phyloP scores from a whole-genome alignment of 2,329 filamentous ascomycete genomes.

The Aspergillus brasiliensis region DNA sequence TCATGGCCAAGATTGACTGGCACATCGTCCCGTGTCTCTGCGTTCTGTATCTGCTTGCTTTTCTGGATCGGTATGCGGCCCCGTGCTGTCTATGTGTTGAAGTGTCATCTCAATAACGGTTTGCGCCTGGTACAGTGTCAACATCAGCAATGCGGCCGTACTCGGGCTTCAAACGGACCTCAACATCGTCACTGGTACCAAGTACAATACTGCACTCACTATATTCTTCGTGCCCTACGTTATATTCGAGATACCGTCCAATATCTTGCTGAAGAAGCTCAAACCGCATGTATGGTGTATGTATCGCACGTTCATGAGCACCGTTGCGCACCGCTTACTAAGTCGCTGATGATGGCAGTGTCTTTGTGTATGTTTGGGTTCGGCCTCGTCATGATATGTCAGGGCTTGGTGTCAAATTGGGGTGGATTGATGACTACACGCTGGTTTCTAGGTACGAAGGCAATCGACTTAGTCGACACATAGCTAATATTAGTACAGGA shows the following conservation, averaged over 20 bases:
- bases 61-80: slow-evolving; percentile 55
- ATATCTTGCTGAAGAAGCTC: slow-evolving; percentile 69
- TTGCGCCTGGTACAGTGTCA: slow-evolving; percentile 56
- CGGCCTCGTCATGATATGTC: slow-evolving; percentile 71
- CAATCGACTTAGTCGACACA: too few relatives aligned
- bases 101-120: slow-evolving; percentile 7
- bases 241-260: slow-evolving; percentile 66
- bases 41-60: slow-evolving; percentile 70
- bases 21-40: slow-evolving; percentile 72
- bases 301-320: slow-evolving; percentile 16
- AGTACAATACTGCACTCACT: slow-evolving; percentile 75
- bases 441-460: slow-evolving; percentile 69
- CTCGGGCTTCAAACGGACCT: slow-evolving; percentile 68
- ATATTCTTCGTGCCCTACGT: slow-evolving; percentile 84
- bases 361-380: slow-evolving; percentile 83
- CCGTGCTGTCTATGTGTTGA: not conserved
- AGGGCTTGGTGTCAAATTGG: slow-evolving; percentile 79
- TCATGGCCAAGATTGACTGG: slow-evolving; percentile 71
- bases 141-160: slow-evolving; percentile 75
- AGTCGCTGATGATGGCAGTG: slow-evolving; percentile 43
- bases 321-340: not conserved
- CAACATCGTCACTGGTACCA: slow-evolving; percentile 51
- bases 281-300: slow-evolving; percentile 67
- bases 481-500: slow-evolving; percentile 37
- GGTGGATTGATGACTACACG: slow-evolving; percentile 73